Evolutionary conservation across 768 basidiomycete genomes (phyloP).

Genomic region (Russula vinacea): DNA sequence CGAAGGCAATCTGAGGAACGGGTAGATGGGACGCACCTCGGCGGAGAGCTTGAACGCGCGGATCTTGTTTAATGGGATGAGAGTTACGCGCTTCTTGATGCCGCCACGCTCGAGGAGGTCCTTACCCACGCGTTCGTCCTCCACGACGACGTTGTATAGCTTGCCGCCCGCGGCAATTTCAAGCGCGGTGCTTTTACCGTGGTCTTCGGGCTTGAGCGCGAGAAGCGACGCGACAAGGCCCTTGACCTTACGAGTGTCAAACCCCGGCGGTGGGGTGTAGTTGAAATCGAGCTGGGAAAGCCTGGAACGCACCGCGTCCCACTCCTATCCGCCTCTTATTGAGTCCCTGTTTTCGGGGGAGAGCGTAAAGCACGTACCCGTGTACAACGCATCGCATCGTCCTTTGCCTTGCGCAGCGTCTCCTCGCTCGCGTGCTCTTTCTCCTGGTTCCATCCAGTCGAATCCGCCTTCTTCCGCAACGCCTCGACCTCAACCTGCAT

Average conservation of each 20-base stretch:
- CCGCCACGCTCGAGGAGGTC: constrained; percentile 73
- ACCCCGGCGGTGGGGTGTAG: constrained; percentile 75
- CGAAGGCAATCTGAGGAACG: neutral
- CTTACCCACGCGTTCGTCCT: constrained; percentile 85
- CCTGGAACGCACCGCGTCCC: constrained; percentile 63
- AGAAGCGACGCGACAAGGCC: constrained; percentile 92
- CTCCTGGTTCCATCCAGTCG: constrained; percentile 73
- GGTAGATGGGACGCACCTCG: constrained; percentile 40
- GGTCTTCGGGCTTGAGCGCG: constrained; percentile 63
- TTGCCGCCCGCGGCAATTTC: constrained; percentile 90
- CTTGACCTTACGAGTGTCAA: constrained; percentile 84
- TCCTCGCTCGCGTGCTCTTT: constrained; percentile 60
- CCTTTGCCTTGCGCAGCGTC: constrained; percentile 50
- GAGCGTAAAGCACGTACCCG: constrained; percentile 50
- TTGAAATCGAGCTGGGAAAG: constrained; percentile 77
- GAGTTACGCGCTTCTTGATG: constrained; percentile 84
- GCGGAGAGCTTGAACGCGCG: constrained; percentile 52
- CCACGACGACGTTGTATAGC: constrained; percentile 90
- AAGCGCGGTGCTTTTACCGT: constrained; percentile 80
- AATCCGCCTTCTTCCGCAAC: constrained; percentile 49
- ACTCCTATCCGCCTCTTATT: constrained; percentile 45
- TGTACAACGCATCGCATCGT: constrained; percentile 51
- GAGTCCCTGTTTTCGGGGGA: neutral
- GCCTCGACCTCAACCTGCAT: constrained; percentile 58
- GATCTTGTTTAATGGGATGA: constrained; percentile 94